Base-by-base conservation (phyloP, 257 asterid genomes). In the Striga asiatica region DNA sequence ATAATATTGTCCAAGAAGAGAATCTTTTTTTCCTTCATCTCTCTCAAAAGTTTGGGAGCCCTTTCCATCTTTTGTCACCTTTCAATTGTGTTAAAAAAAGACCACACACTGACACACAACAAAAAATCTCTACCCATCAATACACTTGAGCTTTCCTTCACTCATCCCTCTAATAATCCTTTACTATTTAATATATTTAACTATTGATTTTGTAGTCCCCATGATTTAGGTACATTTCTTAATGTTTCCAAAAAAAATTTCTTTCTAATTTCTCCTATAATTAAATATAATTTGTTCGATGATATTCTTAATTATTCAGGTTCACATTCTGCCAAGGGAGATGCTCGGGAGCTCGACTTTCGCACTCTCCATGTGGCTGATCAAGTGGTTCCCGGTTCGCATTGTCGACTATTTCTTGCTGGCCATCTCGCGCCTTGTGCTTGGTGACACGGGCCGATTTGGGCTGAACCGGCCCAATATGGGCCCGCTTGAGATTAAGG, bases 291-390 rank as follows among this genome's bases (percentile, higher is more conserved):
- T 6, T 47, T 48, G 8, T 9, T 8, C 50, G 43, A 24, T 24
- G 12, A 56, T 35, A n/a, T n/a, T n/a, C n/a, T 51, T 39, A 5
- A 29, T 34, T 8, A 34, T 43, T 17, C 54, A 84, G 95, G 74
- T 85, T 23, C 95, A 85, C 66, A 60, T 85, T 61, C 77, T 85
- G 32, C 94, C 94, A 28, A 76, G 60, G 57, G 88, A 78, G 46
- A 84, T 81, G 74, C 54, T 84, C 2, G 91, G 94, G 47, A 66
- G n/a, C 59, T 84, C 94, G 32, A 81, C 88, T 20, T 84, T 84
- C 50, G 91, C 83, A 22, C 56, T 84, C 25, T 72, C 85, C 16
- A 78, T 73, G 88, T 74, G 75, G 71, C 34, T 84, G 70, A 76
- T 81, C 14, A 81, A 75, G 66, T 76, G 91, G 91, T 34, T 81